Evolutionary conservation across 139 green algal genomes (phyloP).

Genomic region (Chlamydomonas sphaeroides): DNA sequence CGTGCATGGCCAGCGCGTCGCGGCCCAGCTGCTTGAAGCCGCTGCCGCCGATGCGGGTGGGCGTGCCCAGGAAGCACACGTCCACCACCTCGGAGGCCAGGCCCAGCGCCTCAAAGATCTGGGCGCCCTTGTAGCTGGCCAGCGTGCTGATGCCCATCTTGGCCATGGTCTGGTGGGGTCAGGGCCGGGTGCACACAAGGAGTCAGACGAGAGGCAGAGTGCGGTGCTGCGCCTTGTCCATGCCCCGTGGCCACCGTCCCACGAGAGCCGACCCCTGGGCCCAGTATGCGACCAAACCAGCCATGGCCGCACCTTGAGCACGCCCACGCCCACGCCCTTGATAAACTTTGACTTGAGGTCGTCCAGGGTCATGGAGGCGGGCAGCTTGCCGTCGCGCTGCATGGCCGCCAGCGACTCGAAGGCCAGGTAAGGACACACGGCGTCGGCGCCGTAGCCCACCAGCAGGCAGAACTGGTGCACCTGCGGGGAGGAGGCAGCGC

Average conservation of each 20-base stretch:
- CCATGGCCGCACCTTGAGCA: conserved; percentile 65
- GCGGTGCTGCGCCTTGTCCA: no score
- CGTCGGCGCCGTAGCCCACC: conserved; percentile 93
- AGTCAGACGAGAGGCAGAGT: no score
- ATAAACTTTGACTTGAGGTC: conserved; percentile 84
- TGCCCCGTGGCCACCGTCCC: no score
- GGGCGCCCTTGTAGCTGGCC: conserved; percentile 95
- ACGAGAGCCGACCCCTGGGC: no score
- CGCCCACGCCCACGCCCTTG: conserved; percentile 68
- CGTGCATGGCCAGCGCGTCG: conserved; percentile 83
- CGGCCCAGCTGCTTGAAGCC: conserved; percentile 66
- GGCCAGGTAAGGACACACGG: conserved; percentile 94
- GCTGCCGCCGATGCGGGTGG: conserved; percentile 82
- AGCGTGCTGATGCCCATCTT: conserved; percentile 99
- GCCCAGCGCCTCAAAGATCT: conserved; percentile 97
- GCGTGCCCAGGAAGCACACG: conserved; percentile 90
- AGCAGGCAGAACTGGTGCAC: conserved; percentile 96
- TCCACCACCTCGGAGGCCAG: conserved; percentile 83
- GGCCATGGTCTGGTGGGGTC: conserved; percentile 68
- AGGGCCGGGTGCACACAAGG: no score
- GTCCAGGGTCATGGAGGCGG: conserved; percentile 49
- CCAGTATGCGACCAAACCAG: no score
- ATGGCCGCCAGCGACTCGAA: conserved; percentile 85
- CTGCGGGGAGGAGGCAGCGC: background rate
- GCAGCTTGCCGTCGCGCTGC: conserved; percentile 79